Conservation (phyloP, 1,284 basidiomycete species). For the Naganishia albida region DNA sequence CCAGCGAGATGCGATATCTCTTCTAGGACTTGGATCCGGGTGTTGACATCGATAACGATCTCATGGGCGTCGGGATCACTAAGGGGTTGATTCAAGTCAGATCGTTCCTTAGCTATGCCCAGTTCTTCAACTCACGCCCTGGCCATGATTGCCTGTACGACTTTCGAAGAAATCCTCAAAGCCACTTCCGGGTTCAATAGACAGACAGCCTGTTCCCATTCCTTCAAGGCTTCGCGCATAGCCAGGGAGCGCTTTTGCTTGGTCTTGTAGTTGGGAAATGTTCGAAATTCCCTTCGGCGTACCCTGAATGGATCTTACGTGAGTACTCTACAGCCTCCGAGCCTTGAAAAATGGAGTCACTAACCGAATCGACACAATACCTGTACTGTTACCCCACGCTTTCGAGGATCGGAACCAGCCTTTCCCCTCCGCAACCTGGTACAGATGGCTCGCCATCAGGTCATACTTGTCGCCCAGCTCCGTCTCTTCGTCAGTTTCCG, state of each 20-base stretch:
- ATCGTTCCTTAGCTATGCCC: conserved; percentile 62
- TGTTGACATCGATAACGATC: conserved; percentile 39
- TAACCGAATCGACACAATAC: conserved; percentile 48
- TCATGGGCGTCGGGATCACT: conserved; percentile 14
- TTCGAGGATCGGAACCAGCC: conserved; percentile 49
- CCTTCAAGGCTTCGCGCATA: conserved; percentile 35
- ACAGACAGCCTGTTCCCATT: conserved; percentile 65
- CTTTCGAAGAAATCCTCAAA: conserved; percentile 73
- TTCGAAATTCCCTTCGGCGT: conserved; percentile 21
- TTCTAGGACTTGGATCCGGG: conserved; percentile 51
- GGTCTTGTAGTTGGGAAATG: conserved; percentile 2
- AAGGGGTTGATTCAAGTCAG: background rate
- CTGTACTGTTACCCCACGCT: conserved; percentile 38
- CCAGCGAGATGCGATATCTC: conserved; percentile 64
- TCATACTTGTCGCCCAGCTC: conserved; percentile 41
- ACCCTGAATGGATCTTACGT: background rate
- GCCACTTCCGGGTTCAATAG: conserved; percentile 75
- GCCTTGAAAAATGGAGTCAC: conserved; percentile 4
- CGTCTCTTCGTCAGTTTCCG: conserved; percentile 29
- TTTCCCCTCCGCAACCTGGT: conserved; percentile 43
- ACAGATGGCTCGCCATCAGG: conserved; percentile 49
- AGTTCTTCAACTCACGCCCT: conserved; percentile 60
- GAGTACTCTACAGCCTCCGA: background rate
- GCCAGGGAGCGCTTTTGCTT: conserved; percentile 10
- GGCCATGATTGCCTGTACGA: conserved; percentile 73